These are phyloP conservation scores for Colletotrichum echinochloae DNA, from an alignment of 2,329 filamentous ascomycete genomes.

Conservation along the genomic window DNA sequence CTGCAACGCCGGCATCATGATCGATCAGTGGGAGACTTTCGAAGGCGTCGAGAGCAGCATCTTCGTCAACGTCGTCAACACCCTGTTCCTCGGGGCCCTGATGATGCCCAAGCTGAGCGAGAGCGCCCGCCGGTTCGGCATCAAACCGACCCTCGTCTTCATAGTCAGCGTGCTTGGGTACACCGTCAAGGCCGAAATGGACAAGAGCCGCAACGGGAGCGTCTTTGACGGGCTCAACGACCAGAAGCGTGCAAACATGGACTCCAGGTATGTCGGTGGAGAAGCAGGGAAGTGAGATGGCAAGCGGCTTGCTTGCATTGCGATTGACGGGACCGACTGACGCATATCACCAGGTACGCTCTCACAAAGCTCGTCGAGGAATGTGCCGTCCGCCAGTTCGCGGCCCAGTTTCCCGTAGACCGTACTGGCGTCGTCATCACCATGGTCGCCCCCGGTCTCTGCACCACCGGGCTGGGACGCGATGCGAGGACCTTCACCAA, in stretches of 20 bases:
- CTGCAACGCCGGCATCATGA: too few species aligned
- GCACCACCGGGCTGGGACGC: constrained; percentile 44
- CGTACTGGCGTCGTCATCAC: constrained; percentile 50
- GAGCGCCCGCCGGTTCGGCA: constrained; percentile 28
- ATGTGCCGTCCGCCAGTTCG: constrained; percentile 46
- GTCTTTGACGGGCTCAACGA: constrained; percentile 50
- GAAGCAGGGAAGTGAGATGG: neutral
- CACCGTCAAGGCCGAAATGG: constrained; percentile 26
- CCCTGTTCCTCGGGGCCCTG: constrained; percentile 43
- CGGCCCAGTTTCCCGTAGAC: constrained; percentile 43
- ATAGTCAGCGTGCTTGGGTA: too few species aligned
- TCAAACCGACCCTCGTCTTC: too few species aligned
- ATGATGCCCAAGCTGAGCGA: constrained; percentile 45
- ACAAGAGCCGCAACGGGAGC: constrained; percentile 35
- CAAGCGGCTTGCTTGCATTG: too few species aligned
- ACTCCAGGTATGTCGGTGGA: constrained; percentile 15
- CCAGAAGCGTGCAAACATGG: constrained; percentile 25
- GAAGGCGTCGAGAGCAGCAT: constrained; percentile 64
- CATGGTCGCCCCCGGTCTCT: constrained; percentile 49
- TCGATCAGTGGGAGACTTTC: constrained; percentile 24
- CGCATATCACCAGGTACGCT: constrained; percentile 42
- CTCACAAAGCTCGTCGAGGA: constrained; percentile 47
- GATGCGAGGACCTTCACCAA: constrained; percentile 14
- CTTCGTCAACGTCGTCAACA: constrained; percentile 48
- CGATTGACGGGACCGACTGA: too few species aligned